Evolutionary conservation across 345 rosid species (phyloP).

Genomic region (Ceriops decandra): DNA sequence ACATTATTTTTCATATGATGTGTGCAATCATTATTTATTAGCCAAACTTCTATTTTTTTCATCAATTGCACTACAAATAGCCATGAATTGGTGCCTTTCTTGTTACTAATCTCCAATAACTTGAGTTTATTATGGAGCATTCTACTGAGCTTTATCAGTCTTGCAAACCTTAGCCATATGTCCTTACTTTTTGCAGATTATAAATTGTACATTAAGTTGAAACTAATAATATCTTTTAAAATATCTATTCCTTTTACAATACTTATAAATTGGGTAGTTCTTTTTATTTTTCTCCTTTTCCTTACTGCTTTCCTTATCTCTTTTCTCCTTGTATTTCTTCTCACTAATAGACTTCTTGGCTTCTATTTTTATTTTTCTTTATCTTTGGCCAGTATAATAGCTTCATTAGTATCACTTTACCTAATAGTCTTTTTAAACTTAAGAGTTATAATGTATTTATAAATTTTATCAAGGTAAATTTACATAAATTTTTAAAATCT

Average conservation of each 20-base stretch:
- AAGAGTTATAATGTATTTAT: neutral
- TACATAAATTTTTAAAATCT: neutral
- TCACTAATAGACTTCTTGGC: neutral
- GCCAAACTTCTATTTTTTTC: neutral
- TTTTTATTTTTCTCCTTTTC: neutral
- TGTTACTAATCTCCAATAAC: neutral
- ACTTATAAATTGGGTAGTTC: neutral
- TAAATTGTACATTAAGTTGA: neutral
- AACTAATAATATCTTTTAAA: neutral
- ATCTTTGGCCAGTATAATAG: neutral
- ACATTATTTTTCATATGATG: neutral
- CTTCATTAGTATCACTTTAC: neutral
- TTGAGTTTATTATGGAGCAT: neutral
- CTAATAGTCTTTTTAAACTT: neutral
- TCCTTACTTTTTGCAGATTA: neutral
- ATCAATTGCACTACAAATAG: neutral
- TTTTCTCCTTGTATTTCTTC: neutral
- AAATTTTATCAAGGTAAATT: neutral
- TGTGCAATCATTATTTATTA: neutral
- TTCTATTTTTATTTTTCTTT: neutral
- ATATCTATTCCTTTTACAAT: neutral
- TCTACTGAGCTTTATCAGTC: neutral
- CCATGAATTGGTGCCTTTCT: neutral
- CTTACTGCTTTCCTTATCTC: neutral
- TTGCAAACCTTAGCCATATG: neutral